Evolutionary conservation across 805 yeast genomes (phyloP).

Genomic region (Jamesozyma hellenica): DNA sequence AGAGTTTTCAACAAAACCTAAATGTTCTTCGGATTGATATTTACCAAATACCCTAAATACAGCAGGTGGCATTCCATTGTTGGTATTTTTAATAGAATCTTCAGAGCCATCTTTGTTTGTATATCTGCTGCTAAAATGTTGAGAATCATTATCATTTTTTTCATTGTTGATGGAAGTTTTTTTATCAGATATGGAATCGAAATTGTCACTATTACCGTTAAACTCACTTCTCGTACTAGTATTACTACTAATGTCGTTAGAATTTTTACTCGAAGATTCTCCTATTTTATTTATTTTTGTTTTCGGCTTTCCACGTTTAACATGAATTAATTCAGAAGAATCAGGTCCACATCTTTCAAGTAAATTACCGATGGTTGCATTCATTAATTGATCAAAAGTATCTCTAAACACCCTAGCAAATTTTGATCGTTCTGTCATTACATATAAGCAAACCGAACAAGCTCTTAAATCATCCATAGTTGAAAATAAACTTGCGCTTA

Average conservation of each 20-base stretch:
- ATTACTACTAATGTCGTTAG: neutral
- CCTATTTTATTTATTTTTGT: neutral
- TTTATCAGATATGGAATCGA: neutral
- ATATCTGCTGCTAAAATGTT: neutral
- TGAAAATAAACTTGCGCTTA: conserved; percentile 43
- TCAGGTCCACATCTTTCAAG: conserved; percentile 55
- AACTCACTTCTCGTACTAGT: too few relatives aligned
- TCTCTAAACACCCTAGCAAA: conserved; percentile 55
- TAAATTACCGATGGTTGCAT: conserved; percentile 52
- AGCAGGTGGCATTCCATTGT: conserved; percentile 57
- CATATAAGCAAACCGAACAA: conserved; percentile 57
- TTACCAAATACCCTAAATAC: conserved; percentile 36
- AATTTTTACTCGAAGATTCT: neutral
- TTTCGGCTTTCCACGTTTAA: neutral
- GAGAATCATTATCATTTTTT: neutral
- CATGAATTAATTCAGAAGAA: conserved; percentile 45
- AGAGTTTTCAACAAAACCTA: conserved; percentile 32
- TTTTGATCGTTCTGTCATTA: conserved; percentile 55
- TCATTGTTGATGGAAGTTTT: neutral
- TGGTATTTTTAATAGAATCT: conserved; percentile 10
- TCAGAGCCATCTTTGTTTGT: neutral
- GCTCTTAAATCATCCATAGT: conserved; percentile 56
- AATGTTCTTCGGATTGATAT: conserved; percentile 25
- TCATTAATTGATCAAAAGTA: conserved; percentile 56
- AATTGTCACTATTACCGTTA: neutral